Evolutionary conservation across 768 basidiomycete genomes (phyloP), one percentile per base, ranked within the genome.

Genomic region (Kwoniella dejecticola): DNA sequence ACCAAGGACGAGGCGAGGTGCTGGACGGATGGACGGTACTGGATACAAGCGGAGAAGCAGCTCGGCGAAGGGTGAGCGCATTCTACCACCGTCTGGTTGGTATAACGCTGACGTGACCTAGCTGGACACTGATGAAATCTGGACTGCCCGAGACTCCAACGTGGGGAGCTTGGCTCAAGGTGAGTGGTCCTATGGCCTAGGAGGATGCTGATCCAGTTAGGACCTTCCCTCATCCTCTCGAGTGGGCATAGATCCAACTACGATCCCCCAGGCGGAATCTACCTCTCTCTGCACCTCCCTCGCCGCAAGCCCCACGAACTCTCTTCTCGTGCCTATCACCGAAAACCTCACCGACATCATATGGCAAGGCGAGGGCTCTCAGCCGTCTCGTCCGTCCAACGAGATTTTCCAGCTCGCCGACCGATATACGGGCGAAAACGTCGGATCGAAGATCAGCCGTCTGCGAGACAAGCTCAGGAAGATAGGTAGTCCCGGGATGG

Each of bases 11-110:
- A 85, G 3, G 94, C 93, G 0, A 86, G 83, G 63, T 82, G 96
- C 49, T 98, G 95, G 80, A 98, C 95, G 2, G 95, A 99, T 81
- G 96, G 95, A 2, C 81, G 95, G 45, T 99, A 99, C 74, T 96
- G 89, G 73, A 81, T 97, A 30, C 95, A 99, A 79, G 96, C 96
- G 0, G 85, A 84, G 62, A 85, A 92, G 64, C 91, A 99, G 79
- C 81, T 99, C 10, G 71, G 71, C 4, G 49, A 62, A 30, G 66
- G 91, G 94, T 77, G 23, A 33, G 40, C 26, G 7, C n/a, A 29
- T 13, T 12, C 86, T 45, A 21, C 15, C 17, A 23, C n/a, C n/a
- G n/a, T n/a, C n/a, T n/a, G n/a, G n/a, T n/a, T n/a, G n/a, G n/a
- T n/a, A n/a, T n/a, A n/a, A n/a, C n/a, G n/a, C 15, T 26, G 21